phyloP scores from a whole-genome alignment of 305 asterid species.

The Solanum aculeatissimum region DNA sequence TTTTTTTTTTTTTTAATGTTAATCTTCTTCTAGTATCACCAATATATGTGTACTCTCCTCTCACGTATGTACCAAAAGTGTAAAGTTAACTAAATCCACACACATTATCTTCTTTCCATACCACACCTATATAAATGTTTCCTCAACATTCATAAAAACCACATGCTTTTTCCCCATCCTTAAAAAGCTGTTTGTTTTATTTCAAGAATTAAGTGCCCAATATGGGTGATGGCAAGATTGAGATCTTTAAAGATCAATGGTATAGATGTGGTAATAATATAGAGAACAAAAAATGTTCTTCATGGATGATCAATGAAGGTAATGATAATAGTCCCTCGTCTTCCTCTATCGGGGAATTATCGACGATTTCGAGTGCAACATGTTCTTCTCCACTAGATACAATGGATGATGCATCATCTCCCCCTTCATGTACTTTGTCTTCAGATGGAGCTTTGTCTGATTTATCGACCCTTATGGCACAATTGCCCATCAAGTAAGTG shows the following conservation, averaged over 20 bases:
- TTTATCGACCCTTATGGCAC: constrained; percentile 56
- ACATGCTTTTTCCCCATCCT: constrained; percentile 3
- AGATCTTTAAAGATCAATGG: constrained; percentile 36
- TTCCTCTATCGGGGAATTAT: constrained; percentile 24
- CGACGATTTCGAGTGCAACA: constrained; percentile 39
- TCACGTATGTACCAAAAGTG: constrained; percentile 4
- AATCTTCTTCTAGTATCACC: not conserved
- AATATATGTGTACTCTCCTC: not conserved
- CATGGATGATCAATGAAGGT: not conserved
- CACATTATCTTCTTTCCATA: constrained; percentile 4
- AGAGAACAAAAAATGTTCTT: not conserved
- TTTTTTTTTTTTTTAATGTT: not conserved
- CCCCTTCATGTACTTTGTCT: constrained; percentile 17
- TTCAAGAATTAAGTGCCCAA: not conserved
- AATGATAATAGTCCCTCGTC: constrained; percentile 5
- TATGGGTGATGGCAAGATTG: constrained; percentile 32
- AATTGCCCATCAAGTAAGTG: constrained; percentile 76
- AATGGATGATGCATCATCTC: constrained; percentile 48
- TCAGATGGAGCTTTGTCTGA: constrained; percentile 32
- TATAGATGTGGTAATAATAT: constrained; percentile 4
- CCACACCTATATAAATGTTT: not conserved
- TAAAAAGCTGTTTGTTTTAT: not conserved
- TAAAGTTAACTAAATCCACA: constrained; percentile 26
- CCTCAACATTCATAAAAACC: not conserved
- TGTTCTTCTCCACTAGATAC: constrained; percentile 33